Percentiles rank a stretch among this genome's conserved stretches.
Conservation (phyloP, 345 rosid genomes). For the Rhizophora apiculata region DNA sequence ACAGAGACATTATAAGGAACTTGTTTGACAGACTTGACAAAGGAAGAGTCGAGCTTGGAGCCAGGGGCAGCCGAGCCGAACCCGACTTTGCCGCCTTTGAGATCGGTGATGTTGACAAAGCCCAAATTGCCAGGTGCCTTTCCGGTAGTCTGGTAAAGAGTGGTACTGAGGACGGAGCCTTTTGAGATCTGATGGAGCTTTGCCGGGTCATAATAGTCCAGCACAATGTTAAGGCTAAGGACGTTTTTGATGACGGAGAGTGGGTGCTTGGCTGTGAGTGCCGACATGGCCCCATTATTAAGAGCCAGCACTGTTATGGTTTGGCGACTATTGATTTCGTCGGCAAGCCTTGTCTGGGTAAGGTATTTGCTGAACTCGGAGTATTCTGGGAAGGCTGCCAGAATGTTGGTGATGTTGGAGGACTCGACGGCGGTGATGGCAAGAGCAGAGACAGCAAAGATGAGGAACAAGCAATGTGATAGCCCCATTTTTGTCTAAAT, state of each 20-base stretch:
- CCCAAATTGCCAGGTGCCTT: slow-evolving; percentile 77
- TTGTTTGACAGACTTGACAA: slow-evolving; percentile 66
- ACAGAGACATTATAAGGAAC: slow-evolving; percentile 85
- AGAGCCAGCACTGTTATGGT: slow-evolving; percentile 78
- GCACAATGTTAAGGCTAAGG: slow-evolving; percentile 68
- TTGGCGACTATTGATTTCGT: slow-evolving; percentile 82
- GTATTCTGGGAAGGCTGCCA: slow-evolving; percentile 58
- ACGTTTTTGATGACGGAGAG: slow-evolving; percentile 70
- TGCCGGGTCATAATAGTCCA: slow-evolving; percentile 73
- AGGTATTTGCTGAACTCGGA: slow-evolving; percentile 74
- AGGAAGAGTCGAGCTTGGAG: slow-evolving; percentile 73
- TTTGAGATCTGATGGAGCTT: slow-evolving; percentile 80
- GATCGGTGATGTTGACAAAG: slow-evolving; percentile 83
- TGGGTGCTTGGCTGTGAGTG: slow-evolving; percentile 59
- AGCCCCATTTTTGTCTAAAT: slow-evolving; percentile 29
- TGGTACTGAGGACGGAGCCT: slow-evolving; percentile 70
- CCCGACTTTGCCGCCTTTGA: slow-evolving; percentile 78
- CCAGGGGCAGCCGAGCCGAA: slow-evolving; percentile 81
- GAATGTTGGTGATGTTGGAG: slow-evolving; percentile 79
- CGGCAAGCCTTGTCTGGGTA: slow-evolving; percentile 68
- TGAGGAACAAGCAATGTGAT: slow-evolving; percentile 13
- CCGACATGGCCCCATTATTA: slow-evolving; percentile 73
- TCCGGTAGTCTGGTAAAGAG: slow-evolving; percentile 94
- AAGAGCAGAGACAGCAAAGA: slow-evolving; percentile 30
- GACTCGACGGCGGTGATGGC: slow-evolving; percentile 26